Evolutionary conservation across 1,284 basidiomycete genomes (phyloP).

Genomic region (Boletus sp.): DNA sequence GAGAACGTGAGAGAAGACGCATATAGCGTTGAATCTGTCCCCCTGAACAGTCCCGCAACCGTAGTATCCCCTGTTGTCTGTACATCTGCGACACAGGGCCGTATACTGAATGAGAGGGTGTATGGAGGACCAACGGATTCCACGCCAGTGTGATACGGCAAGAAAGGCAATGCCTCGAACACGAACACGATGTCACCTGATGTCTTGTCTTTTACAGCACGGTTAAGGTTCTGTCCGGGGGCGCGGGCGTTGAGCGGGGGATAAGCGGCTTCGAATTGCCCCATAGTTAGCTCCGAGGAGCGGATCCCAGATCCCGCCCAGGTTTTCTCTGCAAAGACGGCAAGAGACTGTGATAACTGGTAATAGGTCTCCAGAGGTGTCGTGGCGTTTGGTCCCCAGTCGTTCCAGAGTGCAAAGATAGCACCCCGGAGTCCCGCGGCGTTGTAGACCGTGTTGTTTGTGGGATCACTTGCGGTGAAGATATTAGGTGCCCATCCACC

Average conservation of each 20-base stretch:
- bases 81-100: conserved; percentile 11
- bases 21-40: conserved; percentile 37
- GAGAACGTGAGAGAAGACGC: conserved; percentile 39
- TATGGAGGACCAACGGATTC: conserved; percentile 44
- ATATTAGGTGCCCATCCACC: conserved; percentile 38
- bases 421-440: conserved; percentile 31
- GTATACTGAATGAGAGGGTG: conserved; percentile 38
- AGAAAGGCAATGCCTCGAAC: conserved; percentile 18
- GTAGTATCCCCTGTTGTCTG: conserved; percentile 9
- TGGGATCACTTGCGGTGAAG: conserved; percentile 26
- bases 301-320: conserved; percentile 37
- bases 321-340: conserved; percentile 35
- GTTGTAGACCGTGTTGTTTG: conserved; percentile 32
- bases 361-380: conserved; percentile 39
- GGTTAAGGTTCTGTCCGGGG: conserved; percentile 39
- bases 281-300: conserved; percentile 27
- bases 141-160: conserved; percentile 30
- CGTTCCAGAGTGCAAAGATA: conserved; percentile 39
- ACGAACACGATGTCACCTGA: conserved; percentile 25
- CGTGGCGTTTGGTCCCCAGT: conserved; percentile 40
- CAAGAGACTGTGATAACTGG: conserved; percentile 34
- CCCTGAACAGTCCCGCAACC: conserved; percentile 32
- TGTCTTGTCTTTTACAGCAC: conserved; percentile 23
- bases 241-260: conserved; percentile 31
- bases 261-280: conserved; percentile 32